Conservation (phyloP, 2,329 filamentous ascomycete species). For the Graphiopsis chlorocephala region DNA sequence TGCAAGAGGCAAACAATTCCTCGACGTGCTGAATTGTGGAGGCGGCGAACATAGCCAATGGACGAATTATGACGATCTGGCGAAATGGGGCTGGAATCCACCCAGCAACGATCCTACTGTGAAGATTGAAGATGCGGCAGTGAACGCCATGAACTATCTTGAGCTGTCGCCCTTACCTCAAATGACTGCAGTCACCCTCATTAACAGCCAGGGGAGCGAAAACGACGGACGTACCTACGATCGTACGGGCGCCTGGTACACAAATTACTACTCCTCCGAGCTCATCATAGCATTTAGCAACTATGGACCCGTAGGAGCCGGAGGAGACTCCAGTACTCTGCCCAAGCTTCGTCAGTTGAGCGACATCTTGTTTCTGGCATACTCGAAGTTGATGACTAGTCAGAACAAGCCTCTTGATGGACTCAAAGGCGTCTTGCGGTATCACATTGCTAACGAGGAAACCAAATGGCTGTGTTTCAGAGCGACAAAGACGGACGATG, state of each 20-base stretch:
- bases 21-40: constrained; percentile 3
- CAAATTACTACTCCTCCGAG: not conserved
- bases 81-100: not conserved
- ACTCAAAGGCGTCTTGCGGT: not conserved
- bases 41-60: constrained; percentile 6
- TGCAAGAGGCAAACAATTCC: not conserved
- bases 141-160: not conserved
- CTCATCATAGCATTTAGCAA: not conserved
- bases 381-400: constrained; percentile 7
- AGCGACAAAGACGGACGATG: not conserved
- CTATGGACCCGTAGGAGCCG: not conserved
- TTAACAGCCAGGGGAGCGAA: not conserved
- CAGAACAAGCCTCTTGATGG: not conserved
- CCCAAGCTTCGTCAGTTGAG: constrained; percentile 15
- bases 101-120: not conserved
- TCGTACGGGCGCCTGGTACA: not conserved
- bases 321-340: not conserved
- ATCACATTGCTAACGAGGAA: not conserved
- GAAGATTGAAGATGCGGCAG: too few species aligned
- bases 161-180: not conserved
- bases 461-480: not conserved
- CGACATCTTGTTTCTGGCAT: constrained; percentile 20
- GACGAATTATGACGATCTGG: constrained; percentile 10
- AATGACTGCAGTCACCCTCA: not conserved
- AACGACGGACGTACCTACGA: not conserved